A percentile compares a stretch with the other conserved stretches of the same genome.
phyloP scores from a whole-genome alignment of 768 basidiomycete genomes.

The Psilocybe tampanensis region DNA sequence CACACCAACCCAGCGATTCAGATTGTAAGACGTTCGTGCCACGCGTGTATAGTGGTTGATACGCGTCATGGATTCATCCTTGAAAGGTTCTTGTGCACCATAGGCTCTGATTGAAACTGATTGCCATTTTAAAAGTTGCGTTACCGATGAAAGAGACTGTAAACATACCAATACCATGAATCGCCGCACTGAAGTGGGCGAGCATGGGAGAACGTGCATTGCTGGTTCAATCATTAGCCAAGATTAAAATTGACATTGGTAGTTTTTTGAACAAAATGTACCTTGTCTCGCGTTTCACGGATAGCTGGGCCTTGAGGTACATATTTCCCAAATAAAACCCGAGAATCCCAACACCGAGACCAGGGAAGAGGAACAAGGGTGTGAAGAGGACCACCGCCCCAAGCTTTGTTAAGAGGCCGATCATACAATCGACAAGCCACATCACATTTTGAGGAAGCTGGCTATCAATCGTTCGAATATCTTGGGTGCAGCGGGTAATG shows the following conservation, averaged over 20 bases:
- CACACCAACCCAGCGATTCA: constrained; percentile 46
- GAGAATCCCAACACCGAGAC: constrained; percentile 37
- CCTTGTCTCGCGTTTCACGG: constrained; percentile 43
- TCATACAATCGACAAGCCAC: constrained; percentile 28
- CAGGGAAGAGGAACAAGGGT: constrained; percentile 47
- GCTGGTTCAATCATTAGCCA: constrained; percentile 8
- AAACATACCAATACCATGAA: constrained; percentile 51
- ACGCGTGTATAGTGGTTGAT: constrained; percentile 54
- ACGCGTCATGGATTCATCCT: constrained; percentile 40
- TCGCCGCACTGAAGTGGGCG: constrained; percentile 32
- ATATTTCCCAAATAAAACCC: constrained; percentile 44
- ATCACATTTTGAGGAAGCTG: constrained; percentile 30
- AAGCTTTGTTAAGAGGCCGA: constrained; percentile 40
- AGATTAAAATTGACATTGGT: neutral
- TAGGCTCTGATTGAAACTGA: constrained; percentile 63
- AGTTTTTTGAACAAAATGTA: neutral
- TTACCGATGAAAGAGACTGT: neutral
- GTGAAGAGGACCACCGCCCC: constrained; percentile 42
- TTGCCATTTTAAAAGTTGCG: neutral
- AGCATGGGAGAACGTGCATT: constrained; percentile 21
- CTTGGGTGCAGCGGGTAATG: constrained; percentile 21
- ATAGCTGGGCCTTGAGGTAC: constrained; percentile 45
- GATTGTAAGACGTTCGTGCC: constrained; percentile 47
- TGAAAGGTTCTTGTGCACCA: constrained; percentile 53
- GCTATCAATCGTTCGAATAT: constrained; percentile 49